These are phyloP conservation scores for Tuber magnatum DNA, from an alignment of 495 filamentous ascomycete species.

Conservation along the genomic window DNA sequence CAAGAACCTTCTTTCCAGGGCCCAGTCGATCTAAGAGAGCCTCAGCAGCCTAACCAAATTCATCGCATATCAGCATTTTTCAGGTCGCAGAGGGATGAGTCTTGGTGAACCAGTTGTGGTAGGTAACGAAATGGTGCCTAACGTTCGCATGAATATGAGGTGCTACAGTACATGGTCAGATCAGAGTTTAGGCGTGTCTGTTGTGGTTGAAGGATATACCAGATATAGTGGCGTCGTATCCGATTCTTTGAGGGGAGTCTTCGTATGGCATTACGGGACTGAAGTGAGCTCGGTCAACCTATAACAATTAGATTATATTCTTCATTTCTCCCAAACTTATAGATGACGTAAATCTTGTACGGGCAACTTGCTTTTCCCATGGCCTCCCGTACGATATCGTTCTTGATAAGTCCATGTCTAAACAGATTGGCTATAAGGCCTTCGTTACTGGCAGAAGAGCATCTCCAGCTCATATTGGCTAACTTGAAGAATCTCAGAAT, in stretches of 20 bases:
- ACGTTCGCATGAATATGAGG: slow-evolving; percentile 90
- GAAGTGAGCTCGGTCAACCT: slow-evolving; percentile 91
- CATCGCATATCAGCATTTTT: background rate
- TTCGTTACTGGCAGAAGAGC: slow-evolving; percentile 67
- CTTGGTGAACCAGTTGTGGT: background rate
- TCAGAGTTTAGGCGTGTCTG: background rate
- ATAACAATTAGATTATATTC: background rate
- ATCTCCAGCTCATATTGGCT: slow-evolving; percentile 78
- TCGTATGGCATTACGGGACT: slow-evolving; percentile 60
- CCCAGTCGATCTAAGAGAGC: slow-evolving; percentile 25
- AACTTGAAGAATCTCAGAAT: background rate
- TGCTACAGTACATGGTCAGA: slow-evolving; percentile 44
- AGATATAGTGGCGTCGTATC: slow-evolving; percentile 80
- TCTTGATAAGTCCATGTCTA: slow-evolving; percentile 62
- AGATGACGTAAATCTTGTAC: background rate
- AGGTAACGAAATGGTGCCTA: background rate
- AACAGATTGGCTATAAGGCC: slow-evolving; percentile 74
- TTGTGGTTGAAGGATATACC: slow-evolving; percentile 11
- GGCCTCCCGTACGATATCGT: slow-evolving; percentile 62
- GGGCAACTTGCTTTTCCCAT: slow-evolving; percentile 59
- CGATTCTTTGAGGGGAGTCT: slow-evolving; percentile 86
- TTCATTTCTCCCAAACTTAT: background rate
- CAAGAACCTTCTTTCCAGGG: slow-evolving; percentile 53
- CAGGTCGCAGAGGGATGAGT: background rate
- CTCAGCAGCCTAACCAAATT: slow-evolving; percentile 30